Base-by-base conservation (phyloP, 2,329 filamentous ascomycete genomes). In the Daldinia eschscholtzii region DNA sequence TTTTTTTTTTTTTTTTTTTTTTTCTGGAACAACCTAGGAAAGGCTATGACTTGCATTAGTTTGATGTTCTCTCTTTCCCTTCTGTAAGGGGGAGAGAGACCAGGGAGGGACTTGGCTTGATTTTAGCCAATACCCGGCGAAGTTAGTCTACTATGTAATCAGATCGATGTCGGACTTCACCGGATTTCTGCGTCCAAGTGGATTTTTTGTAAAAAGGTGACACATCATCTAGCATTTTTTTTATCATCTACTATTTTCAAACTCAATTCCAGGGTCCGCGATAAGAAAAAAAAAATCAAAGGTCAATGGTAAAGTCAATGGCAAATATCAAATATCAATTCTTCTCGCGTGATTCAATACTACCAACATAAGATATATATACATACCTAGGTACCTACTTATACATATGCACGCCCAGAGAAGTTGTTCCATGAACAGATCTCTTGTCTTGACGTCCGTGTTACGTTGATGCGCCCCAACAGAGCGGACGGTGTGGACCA, bases 11-110 rank as follows among this genome's bases (percentile, higher is more conserved):
- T 23, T 23, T 23, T 23, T 23, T 23, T 23, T 23, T 23, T 23
- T 56, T 61, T 61, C 20, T 23, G 20, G 20, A 23, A 23, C 20
- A 33, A 30, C 46, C 46, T 6, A 50, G 26, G 26, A 50, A 41
- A 65, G 60, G 57, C 60, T 67, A 70, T 72, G 65, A 70, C 68
- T 70, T 70, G 68, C 68, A 68, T 70, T 70, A 65, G 64, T 26
- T 39, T 53, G 39, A 58, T 65, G 57, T 63, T 55, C 13, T 18
- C 28, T 23, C 18, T 12, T 18, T 37, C 28, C 33, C 33, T 35
- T 37, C 52, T 41, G 33, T 55, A 35, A 55, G 50, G n/a, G 33
- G n/a, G 20, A 7, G 42, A 18, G 15, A 12, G 20, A 26, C 44
- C 23, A 50, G 44, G 20, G 44, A 48, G 42, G 26, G 9, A 39